phyloP scores from a whole-genome alignment of 2,329 filamentous ascomycete genomes.

The Diplodia seriata region DNA sequence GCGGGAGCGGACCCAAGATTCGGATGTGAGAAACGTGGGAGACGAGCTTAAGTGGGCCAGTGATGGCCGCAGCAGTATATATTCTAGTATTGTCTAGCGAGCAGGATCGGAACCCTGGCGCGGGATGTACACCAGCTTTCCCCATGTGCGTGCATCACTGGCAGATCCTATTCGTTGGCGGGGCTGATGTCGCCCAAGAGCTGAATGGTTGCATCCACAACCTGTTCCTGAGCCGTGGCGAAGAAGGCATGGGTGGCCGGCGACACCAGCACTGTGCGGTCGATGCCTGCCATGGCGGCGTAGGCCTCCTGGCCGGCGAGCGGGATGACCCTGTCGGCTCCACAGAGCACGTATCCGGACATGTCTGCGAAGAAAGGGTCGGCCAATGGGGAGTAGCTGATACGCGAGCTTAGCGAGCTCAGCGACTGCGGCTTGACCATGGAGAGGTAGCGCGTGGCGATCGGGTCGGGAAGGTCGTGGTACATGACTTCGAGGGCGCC shows the following conservation, averaged over 20 bases:
- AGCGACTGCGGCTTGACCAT: constrained; percentile 27
- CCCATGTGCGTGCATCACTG: neutral
- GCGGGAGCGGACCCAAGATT: neutral
- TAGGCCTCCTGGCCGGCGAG: constrained; percentile 38
- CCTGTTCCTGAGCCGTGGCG: neutral
- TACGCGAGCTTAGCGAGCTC: constrained; percentile 19
- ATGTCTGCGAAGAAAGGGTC: constrained; percentile 18
- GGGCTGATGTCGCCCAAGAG: neutral
- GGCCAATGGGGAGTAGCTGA: constrained; percentile 29
- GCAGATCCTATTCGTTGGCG: neutral
- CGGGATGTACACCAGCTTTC: neutral
- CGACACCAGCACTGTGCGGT: constrained; percentile 33
- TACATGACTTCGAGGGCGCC: constrained; percentile 29
- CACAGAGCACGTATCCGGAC: constrained; percentile 32
- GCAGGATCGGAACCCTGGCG: neutral
- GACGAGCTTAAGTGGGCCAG: too few species aligned
- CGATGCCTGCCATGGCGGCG: constrained; percentile 32
- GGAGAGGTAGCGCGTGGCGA: constrained; percentile 24
- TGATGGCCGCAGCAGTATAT: too few species aligned
- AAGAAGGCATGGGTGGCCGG: constrained; percentile 6
- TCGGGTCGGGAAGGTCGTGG: constrained; percentile 31
- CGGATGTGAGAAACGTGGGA: too few species aligned
- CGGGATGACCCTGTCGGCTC: constrained; percentile 39
- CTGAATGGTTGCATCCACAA: neutral
- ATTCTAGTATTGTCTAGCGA: neutral